Conservation (phyloP, 352 stramenopile genomes). For the Phytophthora pini region DNA sequence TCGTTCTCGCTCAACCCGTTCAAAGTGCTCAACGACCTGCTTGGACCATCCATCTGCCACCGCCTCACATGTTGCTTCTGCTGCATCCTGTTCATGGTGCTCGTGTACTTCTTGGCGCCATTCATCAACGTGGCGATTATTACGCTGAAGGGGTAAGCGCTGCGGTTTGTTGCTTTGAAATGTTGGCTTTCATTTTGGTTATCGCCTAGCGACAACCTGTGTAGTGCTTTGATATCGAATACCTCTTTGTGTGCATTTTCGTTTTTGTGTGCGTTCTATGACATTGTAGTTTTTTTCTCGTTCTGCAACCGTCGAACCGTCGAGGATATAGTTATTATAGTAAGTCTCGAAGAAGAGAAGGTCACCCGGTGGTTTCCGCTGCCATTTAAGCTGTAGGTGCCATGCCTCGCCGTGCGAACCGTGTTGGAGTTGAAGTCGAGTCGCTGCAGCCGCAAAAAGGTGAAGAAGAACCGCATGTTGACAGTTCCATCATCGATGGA, state of each 20-base stretch:
- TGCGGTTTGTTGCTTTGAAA: conserved; percentile 9
- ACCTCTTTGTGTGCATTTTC: conserved; percentile 12
- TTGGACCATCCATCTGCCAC: conserved; percentile 89
- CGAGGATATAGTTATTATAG: conserved; percentile 32
- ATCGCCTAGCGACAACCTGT: conserved; percentile 9
- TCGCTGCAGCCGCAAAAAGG: conserved; percentile 6
- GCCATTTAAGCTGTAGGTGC: background rate
- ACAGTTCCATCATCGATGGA: conserved; percentile 12
- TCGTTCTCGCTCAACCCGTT: conserved; percentile 94
- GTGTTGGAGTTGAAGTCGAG: conserved; percentile 31
- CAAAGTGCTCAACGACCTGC: conserved; percentile 87
- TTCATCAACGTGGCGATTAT: conserved; percentile 89
- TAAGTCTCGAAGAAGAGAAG: too few species aligned
- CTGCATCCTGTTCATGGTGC: conserved; percentile 85
- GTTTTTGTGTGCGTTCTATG: conserved; percentile 11
- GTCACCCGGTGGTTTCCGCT: too few species aligned
- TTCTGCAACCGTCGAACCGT: conserved; percentile 13
- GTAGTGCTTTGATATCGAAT: conserved; percentile 36
- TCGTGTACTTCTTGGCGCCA: conserved; percentile 87
- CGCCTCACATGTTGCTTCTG: conserved; percentile 86
- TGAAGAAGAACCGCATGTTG: conserved; percentile 22
- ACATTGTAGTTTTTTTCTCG: conserved; percentile 6
- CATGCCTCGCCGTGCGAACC: conserved; percentile 30
- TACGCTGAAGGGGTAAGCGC: conserved; percentile 56
- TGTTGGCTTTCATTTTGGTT: conserved; percentile 19